Conservation (phyloP, 2,329 filamentous ascomycete genomes). For the Hypoxylon sp. region DNA sequence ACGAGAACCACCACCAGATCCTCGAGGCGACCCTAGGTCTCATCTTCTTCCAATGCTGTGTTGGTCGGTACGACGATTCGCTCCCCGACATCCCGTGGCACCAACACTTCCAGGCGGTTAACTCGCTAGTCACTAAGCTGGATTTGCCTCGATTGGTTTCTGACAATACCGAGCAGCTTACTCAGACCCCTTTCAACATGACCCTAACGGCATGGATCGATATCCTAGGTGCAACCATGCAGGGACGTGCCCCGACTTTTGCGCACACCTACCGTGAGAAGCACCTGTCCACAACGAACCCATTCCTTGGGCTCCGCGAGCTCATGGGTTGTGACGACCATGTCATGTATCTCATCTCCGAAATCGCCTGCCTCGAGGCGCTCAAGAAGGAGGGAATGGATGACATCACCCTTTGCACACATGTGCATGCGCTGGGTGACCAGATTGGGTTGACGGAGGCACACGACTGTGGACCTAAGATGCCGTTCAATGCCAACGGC, state of each 20-base stretch:
- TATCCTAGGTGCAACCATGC: slow-evolving; percentile 94
- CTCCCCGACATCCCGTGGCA: slow-evolving; percentile 96
- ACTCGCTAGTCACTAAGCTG: slow-evolving; percentile 86
- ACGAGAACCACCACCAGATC: slow-evolving; percentile 87
- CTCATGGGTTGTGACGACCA: slow-evolving; percentile 98
- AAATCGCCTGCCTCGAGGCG: slow-evolving; percentile 95
- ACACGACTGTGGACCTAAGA: slow-evolving; percentile 68
- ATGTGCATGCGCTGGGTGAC: slow-evolving; percentile 87
- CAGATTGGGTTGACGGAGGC: slow-evolving; percentile 87
- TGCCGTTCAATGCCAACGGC: slow-evolving; percentile 76
- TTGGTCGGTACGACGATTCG: slow-evolving; percentile 85
- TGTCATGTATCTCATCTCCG: slow-evolving; percentile 97
- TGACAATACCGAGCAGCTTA: slow-evolving; percentile 68
- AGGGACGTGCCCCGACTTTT: slow-evolving; percentile 86
- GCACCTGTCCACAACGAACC: slow-evolving; percentile 77
- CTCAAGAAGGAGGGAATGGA: slow-evolving; percentile 87
- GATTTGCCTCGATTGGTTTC: slow-evolving; percentile 79
- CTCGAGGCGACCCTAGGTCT: slow-evolving; percentile 93
- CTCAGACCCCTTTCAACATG: slow-evolving; percentile 92
- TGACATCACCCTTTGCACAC: slow-evolving; percentile 86
- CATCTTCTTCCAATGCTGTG: slow-evolving; percentile 96
- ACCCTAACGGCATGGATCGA: slow-evolving; percentile 95
- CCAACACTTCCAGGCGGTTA: slow-evolving; percentile 94
- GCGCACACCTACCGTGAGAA: slow-evolving; percentile 97
- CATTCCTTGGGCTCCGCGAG: slow-evolving; percentile 81